phyloP scores from a whole-genome alignment of 805 yeast species.

The Candida namnaoensis region DNA sequence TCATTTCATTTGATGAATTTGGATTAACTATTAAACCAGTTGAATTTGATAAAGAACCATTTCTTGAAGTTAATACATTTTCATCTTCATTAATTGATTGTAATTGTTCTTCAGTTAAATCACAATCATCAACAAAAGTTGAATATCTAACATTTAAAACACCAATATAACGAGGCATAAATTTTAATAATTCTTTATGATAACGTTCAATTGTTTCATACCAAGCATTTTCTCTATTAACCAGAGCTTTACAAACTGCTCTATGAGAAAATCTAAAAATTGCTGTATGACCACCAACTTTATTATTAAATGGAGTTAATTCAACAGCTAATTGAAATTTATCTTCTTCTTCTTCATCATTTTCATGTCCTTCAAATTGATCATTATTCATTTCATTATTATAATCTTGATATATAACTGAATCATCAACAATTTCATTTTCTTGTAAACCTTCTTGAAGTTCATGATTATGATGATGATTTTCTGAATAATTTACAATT shows the following conservation, averaged over 20 bases:
- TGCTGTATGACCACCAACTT: slow-evolving; percentile 98
- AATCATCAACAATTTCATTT: slow-evolving; percentile 2
- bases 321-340: slow-evolving; percentile 76
- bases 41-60: slow-evolving; percentile 2
- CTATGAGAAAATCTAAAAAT: slow-evolving; percentile 84
- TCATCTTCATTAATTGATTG: slow-evolving; percentile 9
- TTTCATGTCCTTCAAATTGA: slow-evolving; percentile 6
- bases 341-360: slow-evolving; percentile 21
- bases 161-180: slow-evolving; percentile 93
- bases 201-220: slow-evolving; percentile 79
- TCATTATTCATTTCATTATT: neutral
- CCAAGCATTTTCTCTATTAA: slow-evolving; percentile 84
- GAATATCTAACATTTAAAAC: slow-evolving; percentile 82
- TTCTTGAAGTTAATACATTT: neutral
- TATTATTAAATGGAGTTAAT: slow-evolving; percentile 82
- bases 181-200: slow-evolving; percentile 69
- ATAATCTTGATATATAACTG: neutral
- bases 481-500: too few species aligned
- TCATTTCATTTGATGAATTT: too few species aligned
- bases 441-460: too few species aligned
- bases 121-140: slow-evolving; percentile 19
- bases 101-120: slow-evolving; percentile 5
- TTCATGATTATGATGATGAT: neutral
- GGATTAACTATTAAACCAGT: slow-evolving; percentile 1
- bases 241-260: slow-evolving; percentile 91